A percentile compares a stretch with the other conserved stretches of the same genome.
Conservation (phyloP, 345 rosid species). For the Trapa bicornis region DNA sequence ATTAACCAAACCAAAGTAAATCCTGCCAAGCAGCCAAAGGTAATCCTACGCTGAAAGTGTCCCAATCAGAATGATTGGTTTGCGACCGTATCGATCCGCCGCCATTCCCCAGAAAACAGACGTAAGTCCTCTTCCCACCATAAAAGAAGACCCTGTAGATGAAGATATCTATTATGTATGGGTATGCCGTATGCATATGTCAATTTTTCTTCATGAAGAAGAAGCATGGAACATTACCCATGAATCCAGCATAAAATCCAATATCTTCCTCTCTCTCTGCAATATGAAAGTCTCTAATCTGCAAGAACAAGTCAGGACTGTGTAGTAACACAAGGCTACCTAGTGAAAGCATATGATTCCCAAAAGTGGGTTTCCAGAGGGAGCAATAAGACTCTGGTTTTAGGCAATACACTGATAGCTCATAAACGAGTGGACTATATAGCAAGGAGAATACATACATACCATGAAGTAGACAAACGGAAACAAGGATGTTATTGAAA, state of each 20-base stretch:
- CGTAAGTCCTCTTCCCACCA: constrained; percentile 20
- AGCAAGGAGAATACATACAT: background rate
- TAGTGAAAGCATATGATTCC: background rate
- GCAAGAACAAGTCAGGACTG: background rate
- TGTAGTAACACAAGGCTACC: background rate
- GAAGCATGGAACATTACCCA: constrained; percentile 6
- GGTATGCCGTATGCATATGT: background rate
- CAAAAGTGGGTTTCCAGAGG: too few relatives aligned
- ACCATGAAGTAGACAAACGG: constrained; percentile 20
- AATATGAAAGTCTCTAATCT: constrained; percentile 17
- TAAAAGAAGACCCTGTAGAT: constrained; percentile 14
- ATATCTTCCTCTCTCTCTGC: constrained; percentile 19
- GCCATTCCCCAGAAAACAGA: constrained; percentile 17
- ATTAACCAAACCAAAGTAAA: background rate
- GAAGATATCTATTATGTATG: background rate
- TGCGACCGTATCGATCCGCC: constrained; percentile 19
- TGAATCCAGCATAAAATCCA: constrained; percentile 19
- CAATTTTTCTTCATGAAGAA: background rate
- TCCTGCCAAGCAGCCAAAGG: background rate
- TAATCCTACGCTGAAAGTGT: constrained; percentile 14
- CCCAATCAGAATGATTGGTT: constrained; percentile 16
- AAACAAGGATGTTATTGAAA: constrained; percentile 11
- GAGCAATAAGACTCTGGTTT: background rate
- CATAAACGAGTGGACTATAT: background rate
- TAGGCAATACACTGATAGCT: too few relatives aligned